Conservation (phyloP, 176 grass and related monocot species). For the Typha latifolia region DNA sequence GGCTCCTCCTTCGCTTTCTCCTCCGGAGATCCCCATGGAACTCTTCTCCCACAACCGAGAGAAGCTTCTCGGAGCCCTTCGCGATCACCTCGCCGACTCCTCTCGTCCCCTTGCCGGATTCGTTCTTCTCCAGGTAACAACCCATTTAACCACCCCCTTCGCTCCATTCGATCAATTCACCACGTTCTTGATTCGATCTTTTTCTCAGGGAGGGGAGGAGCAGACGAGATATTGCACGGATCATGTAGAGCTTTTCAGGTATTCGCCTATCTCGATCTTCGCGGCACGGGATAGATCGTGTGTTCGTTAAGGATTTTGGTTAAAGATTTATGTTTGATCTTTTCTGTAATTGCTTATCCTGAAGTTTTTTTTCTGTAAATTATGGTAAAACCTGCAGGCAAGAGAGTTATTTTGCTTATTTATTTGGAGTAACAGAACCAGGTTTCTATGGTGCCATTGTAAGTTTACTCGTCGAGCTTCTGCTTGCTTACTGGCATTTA, state of each 20-base stretch:
- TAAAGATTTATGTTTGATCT: no score
- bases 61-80: slow-evolving; percentile 51
- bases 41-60: slow-evolving; percentile 68
- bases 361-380: background rate
- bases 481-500: background rate
- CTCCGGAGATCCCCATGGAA: slow-evolving; percentile 56
- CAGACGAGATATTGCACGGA: slow-evolving; percentile 67
- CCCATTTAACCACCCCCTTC: background rate
- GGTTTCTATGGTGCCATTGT: slow-evolving; percentile 74
- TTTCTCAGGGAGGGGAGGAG: slow-evolving; percentile 52
- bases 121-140: slow-evolving; percentile 61
- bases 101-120: slow-evolving; percentile 38
- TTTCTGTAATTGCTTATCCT: no score
- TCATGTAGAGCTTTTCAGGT: slow-evolving; percentile 78
- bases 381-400: slow-evolving; percentile 38
- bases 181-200: background rate
- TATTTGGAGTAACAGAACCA: slow-evolving; percentile 74
- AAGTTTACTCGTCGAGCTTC: slow-evolving; percentile 17
- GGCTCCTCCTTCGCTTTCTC: slow-evolving; percentile 41
- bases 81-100: slow-evolving; percentile 35
- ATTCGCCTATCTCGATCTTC: background rate
- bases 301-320: no score
- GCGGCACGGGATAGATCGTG: no score
- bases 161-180: background rate
- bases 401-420: slow-evolving; percentile 92